Conservation (phyloP, 208 protist genomes). For the Blastocrithidia nonstop region DNA sequence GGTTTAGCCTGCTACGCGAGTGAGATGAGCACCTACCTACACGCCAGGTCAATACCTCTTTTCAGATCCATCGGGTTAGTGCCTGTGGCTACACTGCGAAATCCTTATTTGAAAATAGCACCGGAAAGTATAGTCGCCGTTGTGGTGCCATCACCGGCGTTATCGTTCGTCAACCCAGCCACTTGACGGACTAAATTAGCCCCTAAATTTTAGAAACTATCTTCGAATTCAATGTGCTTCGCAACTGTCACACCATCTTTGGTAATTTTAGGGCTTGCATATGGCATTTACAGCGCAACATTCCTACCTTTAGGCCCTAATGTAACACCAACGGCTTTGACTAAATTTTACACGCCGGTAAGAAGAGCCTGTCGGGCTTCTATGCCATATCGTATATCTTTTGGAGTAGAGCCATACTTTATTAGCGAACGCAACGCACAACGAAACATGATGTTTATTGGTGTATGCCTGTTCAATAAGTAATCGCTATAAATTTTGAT, state of each 20-base stretch:
- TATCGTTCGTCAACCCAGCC: slow-evolving; percentile 95
- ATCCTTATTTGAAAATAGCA: slow-evolving; percentile 96
- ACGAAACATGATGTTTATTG: slow-evolving; percentile 14
- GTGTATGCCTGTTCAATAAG: background rate
- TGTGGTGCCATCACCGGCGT: slow-evolving; percentile 97
- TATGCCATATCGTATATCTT: slow-evolving; percentile 94
- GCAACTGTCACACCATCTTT: slow-evolving; percentile 99
- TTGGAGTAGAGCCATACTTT: slow-evolving; percentile 83
- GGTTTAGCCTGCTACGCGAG: slow-evolving; percentile 90
- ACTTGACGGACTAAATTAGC: slow-evolving; percentile 94
- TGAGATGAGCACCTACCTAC: slow-evolving; percentile 82
- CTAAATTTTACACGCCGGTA: slow-evolving; percentile 92
- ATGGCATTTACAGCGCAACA: slow-evolving; percentile 97
- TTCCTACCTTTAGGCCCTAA: slow-evolving; percentile 98
- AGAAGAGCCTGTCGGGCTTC: slow-evolving; percentile 90
- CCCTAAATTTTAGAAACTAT: slow-evolving; percentile 97
- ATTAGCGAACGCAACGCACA: slow-evolving; percentile 13
- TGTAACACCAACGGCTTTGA: slow-evolving; percentile 94
- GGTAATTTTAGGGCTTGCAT: slow-evolving; percentile 98
- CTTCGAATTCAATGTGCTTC: slow-evolving; percentile 97
- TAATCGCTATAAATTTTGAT: background rate
- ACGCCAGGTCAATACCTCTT: slow-evolving; percentile 96
- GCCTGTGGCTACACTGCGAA: slow-evolving; percentile 95
- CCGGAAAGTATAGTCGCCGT: slow-evolving; percentile 97
- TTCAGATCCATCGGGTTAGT: slow-evolving; percentile 99